Evolutionary conservation across 2,329 filamentous ascomycete species (phyloP).

Genomic region (Sclerotiophoma versabilis): DNA sequence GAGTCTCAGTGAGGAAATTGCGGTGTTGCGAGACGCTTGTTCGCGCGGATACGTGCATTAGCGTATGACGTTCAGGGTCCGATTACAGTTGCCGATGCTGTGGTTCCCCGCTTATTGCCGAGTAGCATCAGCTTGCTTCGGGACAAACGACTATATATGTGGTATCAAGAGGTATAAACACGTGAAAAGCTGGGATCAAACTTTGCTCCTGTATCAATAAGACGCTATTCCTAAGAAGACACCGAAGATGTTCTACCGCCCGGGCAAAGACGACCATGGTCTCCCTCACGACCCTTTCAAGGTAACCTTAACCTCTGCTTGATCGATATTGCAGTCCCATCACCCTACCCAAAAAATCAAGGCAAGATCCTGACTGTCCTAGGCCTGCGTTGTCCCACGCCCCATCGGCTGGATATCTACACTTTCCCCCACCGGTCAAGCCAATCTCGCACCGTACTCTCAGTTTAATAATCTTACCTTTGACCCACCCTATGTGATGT

Average conservation of each 20-base stretch:
- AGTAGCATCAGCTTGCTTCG: background rate
- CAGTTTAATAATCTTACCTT: constrained; percentile 71
- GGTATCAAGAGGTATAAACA: background rate
- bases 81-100: constrained; percentile 15
- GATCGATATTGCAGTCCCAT: background rate
- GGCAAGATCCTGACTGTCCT: background rate
- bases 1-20: background rate
- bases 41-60: constrained; percentile 13
- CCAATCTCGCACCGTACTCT: constrained; percentile 67
- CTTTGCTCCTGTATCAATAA: background rate
- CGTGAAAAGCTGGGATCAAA: background rate
- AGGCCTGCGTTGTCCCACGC: constrained; percentile 66
- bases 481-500: constrained; percentile 69
- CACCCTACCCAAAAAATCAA: background rate
- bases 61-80: constrained; percentile 9
- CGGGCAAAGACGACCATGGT: constrained; percentile 60
- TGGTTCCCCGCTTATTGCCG: constrained; percentile 17
- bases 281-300: constrained; percentile 65
- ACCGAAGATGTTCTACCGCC: constrained; percentile 60
- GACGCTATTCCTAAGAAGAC: background rate
- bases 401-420: constrained; percentile 71
- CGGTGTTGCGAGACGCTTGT: background rate
- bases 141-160: background rate
- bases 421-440: constrained; percentile 53
- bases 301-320: constrained; percentile 32